Base-by-base conservation (phyloP, 495 filamentous ascomycete genomes). In the Hypoxylon rickii region DNA sequence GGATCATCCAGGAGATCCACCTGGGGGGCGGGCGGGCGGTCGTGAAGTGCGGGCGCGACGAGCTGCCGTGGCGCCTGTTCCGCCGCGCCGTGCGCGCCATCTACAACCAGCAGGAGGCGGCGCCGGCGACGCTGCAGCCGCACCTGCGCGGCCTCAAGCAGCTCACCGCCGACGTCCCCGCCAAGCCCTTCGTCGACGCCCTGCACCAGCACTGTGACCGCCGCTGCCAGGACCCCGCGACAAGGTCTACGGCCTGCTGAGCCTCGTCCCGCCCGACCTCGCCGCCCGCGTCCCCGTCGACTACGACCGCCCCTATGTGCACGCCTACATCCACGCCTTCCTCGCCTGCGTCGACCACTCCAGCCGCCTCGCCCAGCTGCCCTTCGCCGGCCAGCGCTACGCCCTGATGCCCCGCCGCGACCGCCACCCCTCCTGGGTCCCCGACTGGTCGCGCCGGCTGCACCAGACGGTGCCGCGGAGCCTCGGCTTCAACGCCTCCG, bases 171-270 rank as follows among this genome's bases (percentile, higher is more conserved):
- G 1, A 37, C 17, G 3, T 32, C 11, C 20, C 18, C 0, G 3
- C 17, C 16, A 13, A 10, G 7, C 0, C 24, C 0, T 42, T 53
- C 7, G 13, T 36, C 0, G 20, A 26, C 0, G 1, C 36, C 0
- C 16, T 59, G 12, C 22, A 37, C 12, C 7, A 16, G 6, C 19
- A 19, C 13, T 8, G n/a, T 19, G 20, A 8, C 6, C 33, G 48
- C 2, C 36, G 6, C n/a, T 59, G 55, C 7, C 3, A 11, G 0
- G 42, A 58, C 43, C n/a, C 16, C 39, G 43, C 11, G 59, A 63
- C 29, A 58, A 49, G 29, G 13, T 63, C 11, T 63, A 63, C 59
- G 59, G 59, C 5, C 29, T 63, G 7, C 3, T 58, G 43, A 54
- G 36, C 15, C 17, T 63, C 1, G 39, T 36, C 1, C 29, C 59